Conservation (phyloP, 179 eudicot genomes). For the Pouteria campechiana region DNA sequence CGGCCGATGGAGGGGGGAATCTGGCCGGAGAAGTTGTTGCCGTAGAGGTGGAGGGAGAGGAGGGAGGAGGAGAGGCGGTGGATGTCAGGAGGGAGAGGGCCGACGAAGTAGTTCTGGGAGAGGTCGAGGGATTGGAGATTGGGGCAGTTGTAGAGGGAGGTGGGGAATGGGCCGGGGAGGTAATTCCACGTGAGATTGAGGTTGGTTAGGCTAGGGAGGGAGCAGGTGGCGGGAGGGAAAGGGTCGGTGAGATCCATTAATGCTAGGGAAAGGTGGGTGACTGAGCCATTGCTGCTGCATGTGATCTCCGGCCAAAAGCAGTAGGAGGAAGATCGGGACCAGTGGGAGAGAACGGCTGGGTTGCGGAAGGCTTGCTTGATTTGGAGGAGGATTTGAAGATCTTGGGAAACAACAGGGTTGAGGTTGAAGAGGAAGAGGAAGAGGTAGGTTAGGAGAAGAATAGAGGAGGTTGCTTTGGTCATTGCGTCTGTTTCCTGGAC, state of each 20-base stretch:
- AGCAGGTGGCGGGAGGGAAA: conserved; percentile 47
- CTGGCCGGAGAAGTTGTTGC: conserved; percentile 61
- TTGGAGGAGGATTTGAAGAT: conserved; percentile 23
- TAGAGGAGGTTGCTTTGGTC: too few species aligned
- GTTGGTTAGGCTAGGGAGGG: conserved; percentile 29
- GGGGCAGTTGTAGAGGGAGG: conserved; percentile 33
- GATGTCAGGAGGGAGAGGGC: conserved; percentile 43
- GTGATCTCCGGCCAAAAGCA: conserved; percentile 57
- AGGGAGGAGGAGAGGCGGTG: conserved; percentile 27
- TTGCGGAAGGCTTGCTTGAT: conserved; percentile 37
- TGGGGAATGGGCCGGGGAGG: conserved; percentile 41
- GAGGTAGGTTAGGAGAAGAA: too few species aligned
- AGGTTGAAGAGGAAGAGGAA: too few species aligned
- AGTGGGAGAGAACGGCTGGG: conserved; percentile 25
- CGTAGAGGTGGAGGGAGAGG: conserved; percentile 28
- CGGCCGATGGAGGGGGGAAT: conserved; percentile 49
- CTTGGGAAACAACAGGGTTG: too few species aligned
- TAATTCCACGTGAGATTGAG: conserved; percentile 37
- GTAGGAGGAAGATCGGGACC: conserved; percentile 40
- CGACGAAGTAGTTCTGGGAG: conserved; percentile 41
- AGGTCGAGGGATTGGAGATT: conserved; percentile 32
- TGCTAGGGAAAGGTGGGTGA: conserved; percentile 28
- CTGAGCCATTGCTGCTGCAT: conserved; percentile 25
- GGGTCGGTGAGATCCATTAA: conserved; percentile 9
- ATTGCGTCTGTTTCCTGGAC: too few species aligned